A percentile compares a stretch with the other conserved stretches of the same genome.
Evolutionary conservation across 228 moss, liverwort and hornwort species (phyloP).

Genomic region (Sphagnum magellanicum): DNA sequence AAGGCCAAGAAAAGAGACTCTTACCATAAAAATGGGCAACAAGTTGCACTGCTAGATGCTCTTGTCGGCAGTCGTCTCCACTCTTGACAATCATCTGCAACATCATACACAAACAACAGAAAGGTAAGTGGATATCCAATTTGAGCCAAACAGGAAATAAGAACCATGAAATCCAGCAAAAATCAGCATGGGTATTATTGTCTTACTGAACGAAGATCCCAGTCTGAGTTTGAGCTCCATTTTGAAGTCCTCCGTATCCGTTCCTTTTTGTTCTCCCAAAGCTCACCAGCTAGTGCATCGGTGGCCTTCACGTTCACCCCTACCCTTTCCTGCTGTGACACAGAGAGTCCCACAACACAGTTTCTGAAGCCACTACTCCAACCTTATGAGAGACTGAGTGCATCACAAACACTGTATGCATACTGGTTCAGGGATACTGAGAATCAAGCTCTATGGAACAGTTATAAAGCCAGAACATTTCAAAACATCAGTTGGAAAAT

Average conservation of each 20-base stretch:
- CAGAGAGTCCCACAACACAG: background rate
- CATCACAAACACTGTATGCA: background rate
- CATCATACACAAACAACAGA: constrained; percentile 8
- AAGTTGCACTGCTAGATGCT: constrained; percentile 96
- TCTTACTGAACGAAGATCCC: constrained; percentile 97
- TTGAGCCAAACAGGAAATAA: background rate
- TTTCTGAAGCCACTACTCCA: background rate
- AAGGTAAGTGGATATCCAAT: background rate
- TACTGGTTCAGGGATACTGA: no score
- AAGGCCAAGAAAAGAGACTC: background rate
- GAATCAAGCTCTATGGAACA: no score
- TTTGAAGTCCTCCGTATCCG: constrained; percentile 77
- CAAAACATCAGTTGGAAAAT: background rate
- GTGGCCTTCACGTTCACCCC: constrained; percentile 72
- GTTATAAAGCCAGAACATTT: no score
- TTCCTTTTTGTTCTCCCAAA: constrained; percentile 92
- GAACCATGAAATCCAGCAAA: background rate
- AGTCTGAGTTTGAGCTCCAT: constrained; percentile 74
- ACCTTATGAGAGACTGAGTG: background rate
- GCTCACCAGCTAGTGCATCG: constrained; percentile 94
- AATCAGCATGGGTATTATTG: background rate
- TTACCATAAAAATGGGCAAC: constrained; percentile 96
- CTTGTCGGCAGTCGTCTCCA: constrained; percentile 99
- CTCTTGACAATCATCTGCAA: constrained; percentile 99
- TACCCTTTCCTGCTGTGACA: constrained; percentile 58